phyloP scores from a whole-genome alignment of 345 rosid genomes.

The Euphorbia pulcherrima region DNA sequence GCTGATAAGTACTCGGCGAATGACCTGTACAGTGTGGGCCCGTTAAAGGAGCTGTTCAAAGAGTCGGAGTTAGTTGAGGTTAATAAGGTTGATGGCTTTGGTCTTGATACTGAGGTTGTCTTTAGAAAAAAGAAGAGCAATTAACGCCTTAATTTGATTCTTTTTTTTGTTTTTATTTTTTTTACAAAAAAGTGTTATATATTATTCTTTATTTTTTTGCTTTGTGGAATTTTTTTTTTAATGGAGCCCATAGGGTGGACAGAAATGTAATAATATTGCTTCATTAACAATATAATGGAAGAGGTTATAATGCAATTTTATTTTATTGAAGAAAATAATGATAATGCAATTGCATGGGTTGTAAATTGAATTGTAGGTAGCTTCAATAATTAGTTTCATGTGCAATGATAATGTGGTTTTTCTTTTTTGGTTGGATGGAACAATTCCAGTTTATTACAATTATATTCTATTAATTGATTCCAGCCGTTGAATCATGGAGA shows the following conservation, averaged over 20 bases:
- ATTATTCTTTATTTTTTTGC: not conserved
- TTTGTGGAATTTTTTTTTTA: not conserved
- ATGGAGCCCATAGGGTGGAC: not conserved
- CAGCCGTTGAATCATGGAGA: no score
- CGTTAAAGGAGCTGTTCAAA: constrained; percentile 27
- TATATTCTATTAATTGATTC: not conserved
- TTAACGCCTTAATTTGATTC: not conserved
- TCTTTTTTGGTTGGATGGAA: not conserved
- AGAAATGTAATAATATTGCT: not conserved
- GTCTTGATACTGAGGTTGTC: constrained; percentile 39
- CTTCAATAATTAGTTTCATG: not conserved
- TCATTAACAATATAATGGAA: not conserved
- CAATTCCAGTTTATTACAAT: not conserved
- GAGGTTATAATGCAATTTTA: no score
- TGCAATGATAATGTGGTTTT: not conserved
- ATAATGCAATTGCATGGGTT: not conserved
- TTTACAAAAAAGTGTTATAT: not conserved
- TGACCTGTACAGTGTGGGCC: constrained; percentile 35
- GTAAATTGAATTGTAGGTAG: not conserved
- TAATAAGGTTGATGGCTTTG: constrained; percentile 33
- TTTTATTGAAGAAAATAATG: no score
- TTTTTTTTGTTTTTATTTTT: not conserved
- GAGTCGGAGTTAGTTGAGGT: constrained; percentile 31
- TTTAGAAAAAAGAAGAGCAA: constrained; percentile 20
- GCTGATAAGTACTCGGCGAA: constrained; percentile 43